phyloP scores from a whole-genome alignment of 108 stramenopile genomes.

The Skeletonema menzelii region DNA sequence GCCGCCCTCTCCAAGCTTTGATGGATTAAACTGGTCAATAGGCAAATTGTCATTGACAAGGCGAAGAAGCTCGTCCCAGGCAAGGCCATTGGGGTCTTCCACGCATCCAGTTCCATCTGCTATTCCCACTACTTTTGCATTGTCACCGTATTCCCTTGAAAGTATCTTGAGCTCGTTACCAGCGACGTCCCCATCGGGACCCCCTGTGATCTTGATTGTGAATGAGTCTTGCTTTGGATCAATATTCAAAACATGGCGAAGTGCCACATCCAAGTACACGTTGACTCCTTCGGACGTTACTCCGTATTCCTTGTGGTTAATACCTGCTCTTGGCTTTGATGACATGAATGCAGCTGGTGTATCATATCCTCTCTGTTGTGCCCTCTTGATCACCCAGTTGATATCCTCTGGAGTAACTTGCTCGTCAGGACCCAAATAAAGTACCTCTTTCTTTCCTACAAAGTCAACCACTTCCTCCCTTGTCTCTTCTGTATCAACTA shows the following conservation, averaged over 20 bases:
- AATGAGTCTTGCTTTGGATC: slow-evolving; percentile 88
- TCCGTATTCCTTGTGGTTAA: slow-evolving; percentile 98
- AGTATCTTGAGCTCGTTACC: slow-evolving; percentile 98
- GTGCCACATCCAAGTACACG: slow-evolving; percentile 94
- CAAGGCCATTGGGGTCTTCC: slow-evolving; percentile 94
- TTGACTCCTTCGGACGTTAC: slow-evolving; percentile 96
- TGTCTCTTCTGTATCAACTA: slow-evolving; percentile 92
- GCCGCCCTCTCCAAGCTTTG: slow-evolving; percentile 75
- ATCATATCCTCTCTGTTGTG: slow-evolving; percentile 83
- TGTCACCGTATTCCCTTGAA: slow-evolving; percentile 93
- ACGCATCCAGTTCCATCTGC: slow-evolving; percentile 96
- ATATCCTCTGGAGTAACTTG: slow-evolving; percentile 97
- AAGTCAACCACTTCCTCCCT: slow-evolving; percentile 82
- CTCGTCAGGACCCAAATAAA: slow-evolving; percentile 99
- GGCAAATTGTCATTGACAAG: slow-evolving; percentile 73
- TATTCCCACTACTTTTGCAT: slow-evolving; percentile 92
- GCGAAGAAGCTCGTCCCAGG: slow-evolving; percentile 90
- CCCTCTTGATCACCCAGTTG: slow-evolving; percentile 94
- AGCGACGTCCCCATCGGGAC: slow-evolving; percentile 98
- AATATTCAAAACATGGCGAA: slow-evolving; percentile 76
- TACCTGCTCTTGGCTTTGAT: slow-evolving; percentile 93
- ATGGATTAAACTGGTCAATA: slow-evolving; percentile 79
- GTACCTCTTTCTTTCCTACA: slow-evolving; percentile 88
- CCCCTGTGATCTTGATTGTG: slow-evolving; percentile 96
- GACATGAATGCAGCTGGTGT: slow-evolving; percentile 97